These are phyloP conservation scores for Solanum infundibuliforme DNA, from an alignment of 257 asterid species.

Conservation along the genomic window DNA sequence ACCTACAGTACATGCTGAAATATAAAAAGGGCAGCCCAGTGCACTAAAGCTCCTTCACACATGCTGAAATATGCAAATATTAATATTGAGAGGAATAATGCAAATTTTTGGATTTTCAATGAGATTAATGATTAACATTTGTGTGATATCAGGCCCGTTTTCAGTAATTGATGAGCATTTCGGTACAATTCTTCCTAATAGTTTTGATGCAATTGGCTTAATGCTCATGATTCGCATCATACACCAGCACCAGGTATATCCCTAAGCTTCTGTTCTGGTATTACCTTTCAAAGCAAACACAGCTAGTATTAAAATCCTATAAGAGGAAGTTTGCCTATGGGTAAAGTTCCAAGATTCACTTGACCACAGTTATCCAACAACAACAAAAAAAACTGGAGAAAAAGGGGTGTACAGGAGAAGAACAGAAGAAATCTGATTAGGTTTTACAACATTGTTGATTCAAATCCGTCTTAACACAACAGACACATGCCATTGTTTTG, in stretches of 20 bases:
- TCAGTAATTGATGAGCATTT: conserved; percentile 85
- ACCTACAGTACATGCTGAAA: not conserved
- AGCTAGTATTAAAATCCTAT: not conserved
- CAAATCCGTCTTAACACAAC: not conserved
- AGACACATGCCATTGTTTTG: not conserved
- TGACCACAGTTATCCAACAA: not conserved
- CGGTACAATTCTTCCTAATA: conserved; percentile 70
- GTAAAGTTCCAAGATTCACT: not conserved
- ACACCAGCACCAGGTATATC: conserved; percentile 92
- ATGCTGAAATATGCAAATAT: not conserved
- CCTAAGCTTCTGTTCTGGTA: not conserved
- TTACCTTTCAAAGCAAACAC: not conserved
- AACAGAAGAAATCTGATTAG: not conserved
- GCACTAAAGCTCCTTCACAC: not conserved
- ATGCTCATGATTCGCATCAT: conserved; percentile 98
- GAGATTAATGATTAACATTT: conserved; percentile 2
- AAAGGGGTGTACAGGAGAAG: not conserved
- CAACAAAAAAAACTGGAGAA: not conserved
- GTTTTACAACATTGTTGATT: not conserved
- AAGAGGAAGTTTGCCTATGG: not conserved
- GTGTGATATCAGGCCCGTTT: conserved; percentile 61
- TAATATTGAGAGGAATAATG: not conserved
- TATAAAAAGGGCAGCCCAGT: not conserved
- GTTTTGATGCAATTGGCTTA: conserved; percentile 92
- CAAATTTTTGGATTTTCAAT: conserved; percentile 16